phyloP scores from a whole-genome alignment of 176 grass and related monocot species.

The Metroxylon sagu region DNA sequence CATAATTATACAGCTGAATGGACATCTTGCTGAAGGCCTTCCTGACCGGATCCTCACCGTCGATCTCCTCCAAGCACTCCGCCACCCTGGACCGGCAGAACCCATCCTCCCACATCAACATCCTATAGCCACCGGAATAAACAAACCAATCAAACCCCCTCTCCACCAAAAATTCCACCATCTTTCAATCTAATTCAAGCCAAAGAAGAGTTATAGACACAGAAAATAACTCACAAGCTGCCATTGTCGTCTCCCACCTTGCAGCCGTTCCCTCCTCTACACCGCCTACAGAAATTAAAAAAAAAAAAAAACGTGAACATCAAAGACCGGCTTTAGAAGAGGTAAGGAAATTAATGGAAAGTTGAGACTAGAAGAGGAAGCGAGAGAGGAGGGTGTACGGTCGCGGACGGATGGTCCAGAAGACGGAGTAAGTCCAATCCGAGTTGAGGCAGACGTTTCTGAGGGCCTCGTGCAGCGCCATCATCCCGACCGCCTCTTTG shows the following conservation, averaged over 20 bases:
- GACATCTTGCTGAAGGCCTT: conserved; percentile 99
- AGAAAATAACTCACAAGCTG: conserved; percentile 57
- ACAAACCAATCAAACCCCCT: not conserved
- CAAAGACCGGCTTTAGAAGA: not conserved
- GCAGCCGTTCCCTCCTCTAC: conserved; percentile 91
- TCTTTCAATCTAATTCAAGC: too few relatives aligned
- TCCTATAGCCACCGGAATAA: conserved; percentile 27
- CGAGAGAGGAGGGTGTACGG: conserved; percentile 30
- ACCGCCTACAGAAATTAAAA: conserved; percentile 37
- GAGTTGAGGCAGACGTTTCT: conserved; percentile 89
- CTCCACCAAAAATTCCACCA: not conserved
- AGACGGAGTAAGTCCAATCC: conserved; percentile 99
- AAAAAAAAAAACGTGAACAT: not conserved
- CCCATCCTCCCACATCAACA: conserved; percentile 99
- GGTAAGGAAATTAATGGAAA: not conserved
- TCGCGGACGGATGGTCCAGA: conserved; percentile 99
- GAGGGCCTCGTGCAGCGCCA: conserved; percentile 96
- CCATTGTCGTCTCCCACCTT: conserved; percentile 99
- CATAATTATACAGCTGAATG: conserved; percentile 99
- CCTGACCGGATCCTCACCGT: conserved; percentile 81
- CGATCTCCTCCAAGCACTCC: conserved; percentile 89
- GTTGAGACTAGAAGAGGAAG: not conserved
- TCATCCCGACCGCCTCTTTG: conserved; percentile 95
- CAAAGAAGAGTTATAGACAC: too few relatives aligned
- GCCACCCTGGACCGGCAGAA: conserved; percentile 67